Base-by-base conservation (phyloP, 139 green algal genomes). In the Coccomyxa sp. region DNA sequence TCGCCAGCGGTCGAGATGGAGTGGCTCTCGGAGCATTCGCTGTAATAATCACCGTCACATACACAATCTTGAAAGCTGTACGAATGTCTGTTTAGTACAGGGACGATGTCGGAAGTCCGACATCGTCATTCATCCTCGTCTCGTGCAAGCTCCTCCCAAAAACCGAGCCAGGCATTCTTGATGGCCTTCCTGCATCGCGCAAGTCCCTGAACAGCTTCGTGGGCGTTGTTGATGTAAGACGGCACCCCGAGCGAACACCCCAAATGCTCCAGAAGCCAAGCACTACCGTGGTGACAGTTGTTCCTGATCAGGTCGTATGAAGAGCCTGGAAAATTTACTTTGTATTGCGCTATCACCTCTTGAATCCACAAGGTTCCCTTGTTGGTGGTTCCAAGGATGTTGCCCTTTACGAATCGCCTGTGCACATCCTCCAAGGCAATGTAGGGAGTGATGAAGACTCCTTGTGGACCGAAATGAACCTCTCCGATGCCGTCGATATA, bases 11-110 rank as follows among this genome's bases (percentile, higher is more conserved):
- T 58, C 44, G 44, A 58, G 44, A 58, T 58, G 44, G 44, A 58
- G 44, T 58, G 44, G 44, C 44, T 14, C 44, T 58, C 44, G 44
- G 44, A 58, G 44, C 44, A 58, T 58, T 58, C 44, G 44, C 44
- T 58, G 44, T 58, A 58, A 58, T 58, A 58, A 58, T 58, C 44
- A 58, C 44, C 44, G 44, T 58, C 44, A 58, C 44, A 58, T 58
- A 58, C 44, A 58, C 44, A 58, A 58, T 58, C 44, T 58, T 58
- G 44, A 58, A 58, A 58, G 44, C 44, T 58, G 44, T 58, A 58
- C 44, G 44, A 58, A 58, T 58, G 44, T 58, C 44, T 58, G 44
- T 58, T 58, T 58, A 58, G 44, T 58, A 58, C 44, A 58, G 44
- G 44, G 14, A 58, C 44, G 44, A 58, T 58, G 44, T 58, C 44